Evolutionary conservation across 2,329 filamentous ascomycete species (phyloP).

Genomic region (Colletotrichum cereale): DNA sequence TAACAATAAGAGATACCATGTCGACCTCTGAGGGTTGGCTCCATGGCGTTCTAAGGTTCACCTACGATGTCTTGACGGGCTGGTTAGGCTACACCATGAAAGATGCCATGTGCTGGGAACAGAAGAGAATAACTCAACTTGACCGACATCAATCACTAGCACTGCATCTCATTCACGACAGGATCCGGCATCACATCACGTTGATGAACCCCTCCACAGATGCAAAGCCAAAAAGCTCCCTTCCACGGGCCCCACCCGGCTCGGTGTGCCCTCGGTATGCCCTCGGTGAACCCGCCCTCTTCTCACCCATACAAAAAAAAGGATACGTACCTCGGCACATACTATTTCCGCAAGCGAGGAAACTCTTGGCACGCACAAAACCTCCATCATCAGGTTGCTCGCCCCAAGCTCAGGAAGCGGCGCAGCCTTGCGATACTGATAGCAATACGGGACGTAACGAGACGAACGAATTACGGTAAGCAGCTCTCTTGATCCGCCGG

Average conservation of each 20-base stretch:
- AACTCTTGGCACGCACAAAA: slow-evolving; percentile 42
- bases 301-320: not conserved
- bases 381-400: slow-evolving; percentile 33
- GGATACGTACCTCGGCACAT: slow-evolving; percentile 34
- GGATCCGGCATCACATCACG: not conserved
- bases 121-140: not conserved
- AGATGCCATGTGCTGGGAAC: not conserved
- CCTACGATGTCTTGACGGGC: not conserved
- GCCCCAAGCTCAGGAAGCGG: slow-evolving; percentile 23
- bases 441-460: slow-evolving; percentile 29
- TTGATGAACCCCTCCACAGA: not conserved
- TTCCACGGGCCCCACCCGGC: not conserved
- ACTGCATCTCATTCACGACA: not conserved
- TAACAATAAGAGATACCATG: slow-evolving; percentile 35
- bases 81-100: not conserved
- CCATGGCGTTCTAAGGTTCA: slow-evolving; percentile 19
- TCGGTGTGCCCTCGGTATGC: not conserved
- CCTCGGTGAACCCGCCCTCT: not conserved
- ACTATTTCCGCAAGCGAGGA: slow-evolving; percentile 43
- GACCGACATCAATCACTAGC: no score
- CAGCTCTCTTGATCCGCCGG: not conserved
- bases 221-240: not conserved
- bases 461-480: slow-evolving; percentile 32
- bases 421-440: slow-evolving; percentile 37
- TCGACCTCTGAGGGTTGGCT: slow-evolving; percentile 26